These are phyloP conservation scores for Naematelia aurantialba DNA, from an alignment of 768 basidiomycete genomes.

Conservation along the genomic window DNA sequence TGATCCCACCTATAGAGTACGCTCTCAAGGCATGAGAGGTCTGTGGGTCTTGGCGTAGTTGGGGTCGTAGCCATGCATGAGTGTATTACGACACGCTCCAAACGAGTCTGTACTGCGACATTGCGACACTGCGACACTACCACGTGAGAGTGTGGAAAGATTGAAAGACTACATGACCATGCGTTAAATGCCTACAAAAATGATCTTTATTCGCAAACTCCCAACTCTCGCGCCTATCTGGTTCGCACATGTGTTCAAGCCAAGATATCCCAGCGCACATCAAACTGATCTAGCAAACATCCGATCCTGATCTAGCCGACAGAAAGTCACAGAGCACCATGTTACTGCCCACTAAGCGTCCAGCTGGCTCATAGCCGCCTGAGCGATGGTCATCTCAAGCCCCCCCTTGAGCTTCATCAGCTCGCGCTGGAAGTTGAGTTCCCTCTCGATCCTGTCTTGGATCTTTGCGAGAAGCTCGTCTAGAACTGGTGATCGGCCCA, in stretches of 20 bases:
- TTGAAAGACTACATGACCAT: neutral
- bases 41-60: neutral
- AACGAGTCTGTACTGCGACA: neutral
- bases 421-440: slow-evolving; percentile 84
- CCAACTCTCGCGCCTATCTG: too few species aligned
- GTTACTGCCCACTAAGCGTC: neutral
- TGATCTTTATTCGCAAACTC: neutral
- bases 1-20: slow-evolving; percentile 56
- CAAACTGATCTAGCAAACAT: too few species aligned
- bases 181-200: slow-evolving; percentile 1
- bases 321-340: neutral
- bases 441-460: slow-evolving; percentile 75
- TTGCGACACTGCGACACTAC: too few species aligned
- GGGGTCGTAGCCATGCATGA: slow-evolving; percentile 20
- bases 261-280: too few species aligned
- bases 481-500: slow-evolving; percentile 92
- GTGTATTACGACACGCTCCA: slow-evolving; percentile 14
- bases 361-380: slow-evolving; percentile 11
- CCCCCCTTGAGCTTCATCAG: slow-evolving; percentile 77
- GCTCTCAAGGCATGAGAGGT: slow-evolving; percentile 73
- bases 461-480: slow-evolving; percentile 78
- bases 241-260: too few species aligned
- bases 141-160: too few species aligned
- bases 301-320: too few species aligned
- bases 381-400: slow-evolving; percentile 71